These are phyloP conservation scores for Cucurbita ficifolia DNA, from an alignment of 306 rosid genomes.

Conservation along the genomic window DNA sequence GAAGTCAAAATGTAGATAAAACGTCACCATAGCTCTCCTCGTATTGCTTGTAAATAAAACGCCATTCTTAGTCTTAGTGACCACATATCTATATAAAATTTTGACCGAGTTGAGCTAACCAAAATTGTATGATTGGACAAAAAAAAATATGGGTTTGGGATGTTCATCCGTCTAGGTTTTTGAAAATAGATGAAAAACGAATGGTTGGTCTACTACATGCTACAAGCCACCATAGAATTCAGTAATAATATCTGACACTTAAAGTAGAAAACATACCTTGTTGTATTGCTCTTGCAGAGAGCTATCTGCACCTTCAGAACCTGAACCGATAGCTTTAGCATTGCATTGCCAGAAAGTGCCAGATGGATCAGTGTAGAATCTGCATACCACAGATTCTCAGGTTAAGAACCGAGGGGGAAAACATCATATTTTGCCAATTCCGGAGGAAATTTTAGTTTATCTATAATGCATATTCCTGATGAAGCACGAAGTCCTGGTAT, in stretches of 20 bases:
- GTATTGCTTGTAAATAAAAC: neutral
- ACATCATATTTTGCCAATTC: neutral
- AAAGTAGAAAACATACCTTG: conserved; percentile 40
- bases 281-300: conserved; percentile 95
- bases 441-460: neutral
- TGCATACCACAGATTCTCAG: conserved; percentile 20
- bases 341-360: conserved; percentile 99
- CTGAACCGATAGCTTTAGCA: conserved; percentile 97
- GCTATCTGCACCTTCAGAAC: conserved; percentile 97
- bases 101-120: neutral
- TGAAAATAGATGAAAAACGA: neutral
- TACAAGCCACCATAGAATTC: neutral
- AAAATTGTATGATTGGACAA: neutral
- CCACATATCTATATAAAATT: neutral
- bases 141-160: neutral
- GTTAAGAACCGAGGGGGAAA: neutral
- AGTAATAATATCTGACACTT: neutral
- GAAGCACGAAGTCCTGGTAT: neutral
- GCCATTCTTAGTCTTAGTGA: neutral
- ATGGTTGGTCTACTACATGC: neutral
- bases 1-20: neutral
- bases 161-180: neutral
- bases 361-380: conserved; percentile 93
- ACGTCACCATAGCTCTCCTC: neutral
- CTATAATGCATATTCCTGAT: neutral